Evolutionary conservation across 2,329 filamentous ascomycete species (phyloP).

Genomic region (Aureobasidium vineae): DNA sequence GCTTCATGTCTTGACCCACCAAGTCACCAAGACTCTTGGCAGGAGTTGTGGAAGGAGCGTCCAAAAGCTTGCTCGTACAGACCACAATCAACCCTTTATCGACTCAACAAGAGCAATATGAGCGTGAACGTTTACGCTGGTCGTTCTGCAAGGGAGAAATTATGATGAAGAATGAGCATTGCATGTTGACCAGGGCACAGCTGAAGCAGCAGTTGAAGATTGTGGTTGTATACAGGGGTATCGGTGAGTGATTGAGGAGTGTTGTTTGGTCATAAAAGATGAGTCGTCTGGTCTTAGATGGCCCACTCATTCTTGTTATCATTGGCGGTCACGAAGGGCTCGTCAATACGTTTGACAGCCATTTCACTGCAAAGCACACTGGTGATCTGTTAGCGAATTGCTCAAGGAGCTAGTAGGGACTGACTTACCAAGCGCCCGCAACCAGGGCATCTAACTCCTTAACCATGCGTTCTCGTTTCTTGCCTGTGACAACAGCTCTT

Average conservation of each 20-base stretch:
- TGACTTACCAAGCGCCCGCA: slow-evolving; percentile 76
- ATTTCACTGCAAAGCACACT: slow-evolving; percentile 94
- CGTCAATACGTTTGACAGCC: slow-evolving; percentile 90
- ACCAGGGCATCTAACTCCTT: slow-evolving; percentile 89
- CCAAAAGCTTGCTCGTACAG: background rate
- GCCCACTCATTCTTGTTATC: slow-evolving; percentile 83
- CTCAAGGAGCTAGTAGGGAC: too few relatives aligned
- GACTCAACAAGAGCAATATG: background rate
- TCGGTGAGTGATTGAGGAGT: background rate
- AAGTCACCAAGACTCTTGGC: slow-evolving; percentile 12
- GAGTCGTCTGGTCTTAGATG: slow-evolving; percentile 36
- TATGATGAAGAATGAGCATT: background rate
- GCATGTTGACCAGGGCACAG: background rate
- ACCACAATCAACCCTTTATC: background rate
- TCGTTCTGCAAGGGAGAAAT: background rate
- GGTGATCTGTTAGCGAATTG: slow-evolving; percentile 1
- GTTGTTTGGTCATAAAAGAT: background rate
- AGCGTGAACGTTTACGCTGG: background rate
- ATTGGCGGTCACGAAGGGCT: slow-evolving; percentile 75
- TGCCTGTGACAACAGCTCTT: slow-evolving; percentile 63
- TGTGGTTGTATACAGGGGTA: slow-evolving; percentile 18
- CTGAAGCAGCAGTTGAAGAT: background rate
- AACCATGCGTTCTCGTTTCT: slow-evolving; percentile 76
- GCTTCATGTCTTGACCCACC: background rate
- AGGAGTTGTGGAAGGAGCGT: background rate